Evolutionary conservation across 2,329 filamentous ascomycete species (phyloP).

Genomic region (Talaromyces sp.): DNA sequence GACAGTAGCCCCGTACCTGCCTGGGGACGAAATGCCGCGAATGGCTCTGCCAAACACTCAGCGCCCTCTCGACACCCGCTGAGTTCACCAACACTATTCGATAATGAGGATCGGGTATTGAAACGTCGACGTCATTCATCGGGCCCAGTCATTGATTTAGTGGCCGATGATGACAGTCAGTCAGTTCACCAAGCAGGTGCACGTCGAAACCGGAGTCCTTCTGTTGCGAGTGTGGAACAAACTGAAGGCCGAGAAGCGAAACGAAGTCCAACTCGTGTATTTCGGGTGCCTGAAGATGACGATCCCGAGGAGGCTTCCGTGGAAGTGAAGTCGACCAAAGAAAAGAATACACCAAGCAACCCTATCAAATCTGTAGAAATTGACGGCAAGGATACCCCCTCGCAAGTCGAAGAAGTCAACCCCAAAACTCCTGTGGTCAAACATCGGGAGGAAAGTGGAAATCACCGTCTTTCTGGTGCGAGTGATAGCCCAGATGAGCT

Average conservation of each 20-base stretch:
- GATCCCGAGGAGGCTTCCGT: not conserved
- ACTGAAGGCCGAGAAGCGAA: not conserved
- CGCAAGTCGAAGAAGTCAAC: not conserved
- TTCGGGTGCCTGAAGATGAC: not conserved
- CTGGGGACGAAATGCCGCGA: slow-evolving; percentile 15
- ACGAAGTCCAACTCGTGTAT: not conserved
- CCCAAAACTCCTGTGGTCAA: not conserved
- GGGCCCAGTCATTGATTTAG: slow-evolving; percentile 17
- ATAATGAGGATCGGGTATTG: slow-evolving; percentile 20
- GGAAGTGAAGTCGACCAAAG: not conserved
- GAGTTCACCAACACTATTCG: slow-evolving; percentile 16
- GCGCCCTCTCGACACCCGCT: slow-evolving; percentile 7
- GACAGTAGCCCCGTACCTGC: slow-evolving; percentile 32
- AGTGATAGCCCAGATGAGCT: slow-evolving; percentile 39
- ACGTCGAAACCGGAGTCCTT: slow-evolving; percentile 18
- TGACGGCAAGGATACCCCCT: not conserved
- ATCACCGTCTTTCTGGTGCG: slow-evolving; percentile 12
- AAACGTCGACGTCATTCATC: slow-evolving; percentile 27
- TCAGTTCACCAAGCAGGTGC: not conserved
- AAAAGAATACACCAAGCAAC: not conserved
- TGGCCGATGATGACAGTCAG: slow-evolving; percentile 19
- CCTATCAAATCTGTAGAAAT: not conserved
- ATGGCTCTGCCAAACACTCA: not conserved
- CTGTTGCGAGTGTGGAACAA: slow-evolving; percentile 18
- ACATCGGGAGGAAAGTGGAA: not conserved